phyloP scores from a whole-genome alignment of 257 asterid genomes.

The Ligustrum vulgare region DNA sequence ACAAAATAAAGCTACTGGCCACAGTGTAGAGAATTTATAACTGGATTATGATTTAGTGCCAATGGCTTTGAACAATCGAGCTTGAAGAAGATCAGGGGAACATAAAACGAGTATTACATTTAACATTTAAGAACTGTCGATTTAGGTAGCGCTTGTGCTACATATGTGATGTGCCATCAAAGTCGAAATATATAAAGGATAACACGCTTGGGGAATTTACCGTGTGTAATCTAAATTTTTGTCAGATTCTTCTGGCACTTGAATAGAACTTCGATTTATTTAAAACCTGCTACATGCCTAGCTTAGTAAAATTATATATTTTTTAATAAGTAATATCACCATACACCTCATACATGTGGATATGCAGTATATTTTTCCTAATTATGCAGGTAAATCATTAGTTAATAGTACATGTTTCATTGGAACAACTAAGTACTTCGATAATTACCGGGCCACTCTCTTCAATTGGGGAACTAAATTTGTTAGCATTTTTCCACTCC shows the following conservation, averaged over 20 bases:
- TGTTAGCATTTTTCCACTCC: slow-evolving; percentile 53
- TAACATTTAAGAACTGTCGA: background rate
- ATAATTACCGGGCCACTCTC: slow-evolving; percentile 45
- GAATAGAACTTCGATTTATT: background rate
- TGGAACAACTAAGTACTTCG: background rate
- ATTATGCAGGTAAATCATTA: slow-evolving; percentile 17
- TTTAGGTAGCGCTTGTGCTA: background rate
- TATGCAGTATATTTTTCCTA: slow-evolving; percentile 3
- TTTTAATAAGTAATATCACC: slow-evolving; percentile 1
- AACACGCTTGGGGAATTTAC: background rate
- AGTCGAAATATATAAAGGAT: background rate
- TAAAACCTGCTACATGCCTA: slow-evolving; percentile 3
- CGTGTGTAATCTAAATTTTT: background rate
- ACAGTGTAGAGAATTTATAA: slow-evolving; percentile 7
- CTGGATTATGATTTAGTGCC: background rate
- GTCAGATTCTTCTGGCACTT: slow-evolving; percentile 13
- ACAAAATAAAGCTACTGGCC: slow-evolving; percentile 2
- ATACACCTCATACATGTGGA: slow-evolving; percentile 7
- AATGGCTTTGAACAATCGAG: slow-evolving; percentile 1
- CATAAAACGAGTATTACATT: background rate
- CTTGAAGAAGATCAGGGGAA: slow-evolving; percentile 7
- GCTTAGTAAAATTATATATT: background rate
- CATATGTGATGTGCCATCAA: background rate
- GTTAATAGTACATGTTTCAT: background rate
- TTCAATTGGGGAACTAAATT: slow-evolving; percentile 30